Evolutionary conservation across 2,329 filamentous ascomycete species (phyloP).

Genomic region (Metarhizium anisopliae): DNA sequence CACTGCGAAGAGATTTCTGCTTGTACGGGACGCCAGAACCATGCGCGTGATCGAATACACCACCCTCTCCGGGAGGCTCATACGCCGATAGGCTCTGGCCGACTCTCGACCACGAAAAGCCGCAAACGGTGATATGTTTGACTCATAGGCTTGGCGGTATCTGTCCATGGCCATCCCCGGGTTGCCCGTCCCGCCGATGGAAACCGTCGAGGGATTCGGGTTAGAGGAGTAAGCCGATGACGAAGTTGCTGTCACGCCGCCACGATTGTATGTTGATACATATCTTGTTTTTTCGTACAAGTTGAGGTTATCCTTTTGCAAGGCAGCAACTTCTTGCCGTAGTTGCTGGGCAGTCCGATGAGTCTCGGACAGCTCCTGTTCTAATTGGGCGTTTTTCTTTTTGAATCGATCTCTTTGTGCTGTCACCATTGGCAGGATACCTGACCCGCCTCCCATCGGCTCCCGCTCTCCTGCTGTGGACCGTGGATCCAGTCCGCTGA

Average conservation of each 20-base stretch:
- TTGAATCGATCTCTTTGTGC: slow-evolving; percentile 98
- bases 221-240: slow-evolving; percentile 60
- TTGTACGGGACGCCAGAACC: slow-evolving; percentile 81
- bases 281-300: slow-evolving; percentile 98
- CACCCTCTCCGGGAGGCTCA: slow-evolving; percentile 83
- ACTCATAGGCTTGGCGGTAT: slow-evolving; percentile 89
- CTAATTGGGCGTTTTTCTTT: slow-evolving; percentile 84
- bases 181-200: slow-evolving; percentile 43
- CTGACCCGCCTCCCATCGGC: slow-evolving; percentile 64
- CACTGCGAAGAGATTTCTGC: slow-evolving; percentile 84
- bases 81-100: slow-evolving; percentile 79
- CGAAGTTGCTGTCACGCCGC: slow-evolving; percentile 49
- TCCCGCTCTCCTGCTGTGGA: slow-evolving; percentile 41
- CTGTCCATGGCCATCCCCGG: slow-evolving; percentile 67
- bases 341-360: slow-evolving; percentile 78
- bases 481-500: slow-evolving; percentile 84
- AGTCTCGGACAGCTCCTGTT: slow-evolving; percentile 77
- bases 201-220: slow-evolving; percentile 66
- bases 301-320: slow-evolving; percentile 93
- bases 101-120: slow-evolving; percentile 93
- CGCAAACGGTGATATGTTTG: slow-evolving; percentile 90
- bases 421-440: slow-evolving; percentile 95
- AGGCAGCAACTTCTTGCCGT: slow-evolving; percentile 78
- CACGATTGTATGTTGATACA: slow-evolving; percentile 83
- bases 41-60: slow-evolving; percentile 88